Percentiles rank a stretch among this genome's conserved stretches.
These are phyloP conservation scores for Plasmodium ovale DNA, from an alignment of 169 alveolate genomes.

Conservation along the genomic window DNA sequence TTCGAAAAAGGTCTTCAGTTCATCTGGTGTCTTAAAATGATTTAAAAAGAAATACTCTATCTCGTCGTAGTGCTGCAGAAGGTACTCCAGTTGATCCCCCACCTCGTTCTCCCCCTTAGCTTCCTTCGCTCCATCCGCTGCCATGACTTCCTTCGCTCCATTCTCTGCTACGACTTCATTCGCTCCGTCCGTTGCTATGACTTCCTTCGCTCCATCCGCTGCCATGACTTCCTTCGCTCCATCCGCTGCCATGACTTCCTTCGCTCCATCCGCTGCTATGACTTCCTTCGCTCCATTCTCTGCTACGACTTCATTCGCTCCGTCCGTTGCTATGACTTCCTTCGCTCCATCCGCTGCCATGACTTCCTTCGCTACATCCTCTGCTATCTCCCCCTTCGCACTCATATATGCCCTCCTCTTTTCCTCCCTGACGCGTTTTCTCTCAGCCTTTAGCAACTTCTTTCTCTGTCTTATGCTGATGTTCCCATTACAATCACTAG, in stretches of 20 bases:
- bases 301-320: background rate
- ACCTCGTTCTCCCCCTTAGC: background rate
- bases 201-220: background rate
- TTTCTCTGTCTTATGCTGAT: conserved; percentile 17
- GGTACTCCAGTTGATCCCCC: conserved; percentile 21
- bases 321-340: background rate
- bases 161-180: background rate
- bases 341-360: background rate
- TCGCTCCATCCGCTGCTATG: background rate
- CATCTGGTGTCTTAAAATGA: conserved; percentile 42
- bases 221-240: background rate
- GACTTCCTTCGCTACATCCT: background rate
- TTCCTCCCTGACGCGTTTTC: conserved; percentile 1
- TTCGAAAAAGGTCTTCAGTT: conserved; percentile 47
- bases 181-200: background rate
- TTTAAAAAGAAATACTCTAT: conserved; percentile 33
- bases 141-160: background rate
- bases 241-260: background rate
- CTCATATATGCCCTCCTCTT: background rate
- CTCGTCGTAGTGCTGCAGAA: conserved; percentile 45
- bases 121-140: background rate
- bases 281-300: background rate
- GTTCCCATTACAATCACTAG: background rate
- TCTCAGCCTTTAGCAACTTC: background rate
- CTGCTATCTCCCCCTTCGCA: background rate